phyloP scores from a whole-genome alignment of 148 eudicot genomes.

The Persicaria maculosa region DNA sequence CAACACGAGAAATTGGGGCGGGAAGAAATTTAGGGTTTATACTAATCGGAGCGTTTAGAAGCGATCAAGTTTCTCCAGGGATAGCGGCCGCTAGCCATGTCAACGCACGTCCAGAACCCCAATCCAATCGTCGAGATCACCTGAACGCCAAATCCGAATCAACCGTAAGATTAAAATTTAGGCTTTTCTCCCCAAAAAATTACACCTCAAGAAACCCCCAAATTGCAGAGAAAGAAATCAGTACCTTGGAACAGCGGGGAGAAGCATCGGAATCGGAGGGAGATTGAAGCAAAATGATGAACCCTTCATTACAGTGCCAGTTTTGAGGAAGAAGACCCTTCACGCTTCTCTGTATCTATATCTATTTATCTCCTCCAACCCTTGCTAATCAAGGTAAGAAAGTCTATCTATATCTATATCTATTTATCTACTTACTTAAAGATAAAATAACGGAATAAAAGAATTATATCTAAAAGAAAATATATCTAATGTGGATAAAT shows the following conservation, averaged over 20 bases:
- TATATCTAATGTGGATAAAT: too few species aligned
- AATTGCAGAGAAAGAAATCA: not conserved
- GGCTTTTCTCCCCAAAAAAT: not conserved
- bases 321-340: too few species aligned
- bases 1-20: not conserved
- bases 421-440: too few species aligned
- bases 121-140: conserved; percentile 19
- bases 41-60: conserved; percentile 16
- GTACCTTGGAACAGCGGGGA: conserved; percentile 27
- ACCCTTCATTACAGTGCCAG: too few species aligned
- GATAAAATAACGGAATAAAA: too few species aligned
- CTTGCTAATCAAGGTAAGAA: too few species aligned
- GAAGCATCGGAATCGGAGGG: conserved; percentile 7
- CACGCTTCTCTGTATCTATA: too few species aligned
- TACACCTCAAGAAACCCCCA: not conserved
- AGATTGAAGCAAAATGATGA: too few species aligned
- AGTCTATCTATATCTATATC: too few species aligned
- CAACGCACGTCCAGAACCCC: conserved; percentile 56
- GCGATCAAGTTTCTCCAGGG: conserved; percentile 50
- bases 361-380: too few species aligned
- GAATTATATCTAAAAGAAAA: too few species aligned
- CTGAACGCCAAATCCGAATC: not conserved
- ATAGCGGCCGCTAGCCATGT: conserved; percentile 68
- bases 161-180: not conserved
- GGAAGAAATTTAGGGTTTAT: conserved; percentile 8